Evolutionary conservation across 202 grass and related monocot species (phyloP), one percentile per base, ranked within the genome.

Genomic region (Hordeum pubiflorum): DNA sequence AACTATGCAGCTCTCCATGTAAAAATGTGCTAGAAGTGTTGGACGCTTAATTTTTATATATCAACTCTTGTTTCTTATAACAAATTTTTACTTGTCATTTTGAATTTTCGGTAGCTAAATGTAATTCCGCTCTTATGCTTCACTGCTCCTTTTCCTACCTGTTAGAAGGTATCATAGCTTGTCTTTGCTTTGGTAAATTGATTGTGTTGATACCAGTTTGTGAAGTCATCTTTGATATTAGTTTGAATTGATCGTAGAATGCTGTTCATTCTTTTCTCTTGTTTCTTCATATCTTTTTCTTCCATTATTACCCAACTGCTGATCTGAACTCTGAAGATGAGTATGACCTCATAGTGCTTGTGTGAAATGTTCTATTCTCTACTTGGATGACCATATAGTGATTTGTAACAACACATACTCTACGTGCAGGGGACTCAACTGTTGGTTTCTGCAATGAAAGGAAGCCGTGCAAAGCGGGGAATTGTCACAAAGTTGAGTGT

Each of bases 391-490:
- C 1, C 38, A 52, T 59, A 60, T 14, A 65, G 29, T 79, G 39
- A 39, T 67, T 77, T 85, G 21, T 74, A 9, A 65, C 23, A 63
- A 50, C 21, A 65, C 60, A 10, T 74, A 15, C 41, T 81, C 29
- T 75, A 34, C 68, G 26, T 70, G 31, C 86, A 91, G 92, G 43
- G 13, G 9, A 39, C 65, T 85, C 65, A 60, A 39, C 75, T n/a
- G 48, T 39, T 93, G 31, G 74, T 88, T 67, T 89, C 96, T 72
- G 88, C 92, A 32, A 87, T 93, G 70, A 99, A 99, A 77, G 92
- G 96, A 89, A 88, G 84, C 55, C 92, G 95, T 36, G 80, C 48
- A 10, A 88, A 91, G 75, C 44, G 60, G 43, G 96, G 96, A 29
- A 88, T 86, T 6, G 2, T 55, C 36, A 69, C 58, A 36, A 87